Evolutionary conservation across 1,284 basidiomycete genomes (phyloP).

Genomic region (Ganoderma sinense): DNA sequence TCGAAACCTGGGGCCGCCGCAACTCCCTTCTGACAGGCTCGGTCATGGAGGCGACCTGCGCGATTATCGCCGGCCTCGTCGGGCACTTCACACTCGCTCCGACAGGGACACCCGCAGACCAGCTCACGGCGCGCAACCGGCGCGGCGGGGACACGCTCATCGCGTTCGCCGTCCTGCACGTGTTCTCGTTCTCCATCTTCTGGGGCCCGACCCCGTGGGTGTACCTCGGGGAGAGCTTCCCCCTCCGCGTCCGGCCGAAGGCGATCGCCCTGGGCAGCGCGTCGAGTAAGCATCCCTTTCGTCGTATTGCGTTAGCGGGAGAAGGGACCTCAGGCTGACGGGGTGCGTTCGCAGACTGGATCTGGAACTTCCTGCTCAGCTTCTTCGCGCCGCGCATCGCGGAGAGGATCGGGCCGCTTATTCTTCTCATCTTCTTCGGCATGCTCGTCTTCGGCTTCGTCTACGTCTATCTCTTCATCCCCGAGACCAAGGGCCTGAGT

Average conservation of each 20-base stretch:
- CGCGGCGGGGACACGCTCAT: slow-evolving; percentile 71
- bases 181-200: slow-evolving; percentile 76
- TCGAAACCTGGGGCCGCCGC: slow-evolving; percentile 72
- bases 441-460: slow-evolving; percentile 74
- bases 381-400: slow-evolving; percentile 78
- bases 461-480: slow-evolving; percentile 75
- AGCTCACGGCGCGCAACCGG: slow-evolving; percentile 62
- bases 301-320: too few relatives aligned
- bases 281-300: slow-evolving; percentile 45
- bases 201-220: slow-evolving; percentile 75
- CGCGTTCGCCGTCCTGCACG: slow-evolving; percentile 80
- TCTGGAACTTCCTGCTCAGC: slow-evolving; percentile 79
- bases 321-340: not conserved
- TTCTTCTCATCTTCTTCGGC: slow-evolving; percentile 80
- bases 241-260: slow-evolving; percentile 80
- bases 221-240: slow-evolving; percentile 69
- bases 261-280: slow-evolving; percentile 76
- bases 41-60: slow-evolving; percentile 65
- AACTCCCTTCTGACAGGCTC: slow-evolving; percentile 74
- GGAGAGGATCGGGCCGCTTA: slow-evolving; percentile 74
- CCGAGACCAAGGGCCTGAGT: slow-evolving; percentile 79
- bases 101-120: slow-evolving; percentile 50
- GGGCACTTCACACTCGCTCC: slow-evolving; percentile 74
- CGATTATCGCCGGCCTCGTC: slow-evolving; percentile 74
- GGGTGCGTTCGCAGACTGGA: slow-evolving; percentile 51